Percentiles rank a stretch among this genome's conserved stretches.
These are phyloP conservation scores for Trametes pubescens DNA, from an alignment of 1,284 basidiomycete genomes.

Conservation along the genomic window DNA sequence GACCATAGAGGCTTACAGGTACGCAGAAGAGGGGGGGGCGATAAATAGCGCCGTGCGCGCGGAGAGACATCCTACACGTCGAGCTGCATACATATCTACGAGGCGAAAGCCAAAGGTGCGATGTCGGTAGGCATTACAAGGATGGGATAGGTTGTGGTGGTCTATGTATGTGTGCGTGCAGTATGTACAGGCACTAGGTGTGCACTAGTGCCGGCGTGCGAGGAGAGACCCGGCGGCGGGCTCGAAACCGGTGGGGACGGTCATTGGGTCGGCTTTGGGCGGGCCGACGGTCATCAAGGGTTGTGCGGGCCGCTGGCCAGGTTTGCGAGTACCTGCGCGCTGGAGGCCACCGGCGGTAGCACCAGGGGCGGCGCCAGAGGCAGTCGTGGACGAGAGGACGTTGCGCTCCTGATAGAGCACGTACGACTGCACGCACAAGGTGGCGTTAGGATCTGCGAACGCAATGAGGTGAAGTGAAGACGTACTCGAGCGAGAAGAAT, in stretches of 20 bases:
- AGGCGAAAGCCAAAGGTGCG: neutral
- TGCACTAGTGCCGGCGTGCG: conserved; percentile 43
- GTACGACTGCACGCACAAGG: conserved; percentile 64
- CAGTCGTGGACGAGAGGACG: conserved; percentile 57
- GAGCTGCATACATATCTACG: conserved; percentile 1
- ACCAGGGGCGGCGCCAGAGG: neutral
- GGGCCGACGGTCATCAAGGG: conserved; percentile 50
- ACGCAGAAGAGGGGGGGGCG: no score
- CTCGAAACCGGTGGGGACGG: conserved; percentile 54
- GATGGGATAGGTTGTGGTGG: neutral
- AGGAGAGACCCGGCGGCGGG: conserved; percentile 67
- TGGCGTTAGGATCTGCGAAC: conserved; percentile 11
- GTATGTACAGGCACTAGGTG: neutral
- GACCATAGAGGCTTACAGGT: neutral
- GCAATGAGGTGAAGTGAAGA: conserved; percentile 20
- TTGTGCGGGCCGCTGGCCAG: conserved; percentile 42
- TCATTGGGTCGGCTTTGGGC: conserved; percentile 30
- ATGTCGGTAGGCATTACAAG: neutral
- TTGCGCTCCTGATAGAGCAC: conserved; percentile 80
- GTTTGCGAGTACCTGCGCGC: conserved; percentile 55
- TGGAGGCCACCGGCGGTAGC: conserved; percentile 44
- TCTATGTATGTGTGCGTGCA: neutral
- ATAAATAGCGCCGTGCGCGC: conserved; percentile 3
- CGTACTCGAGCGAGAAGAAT: conserved; percentile 81
- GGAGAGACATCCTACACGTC: neutral